Evolutionary conservation across 2,329 filamentous ascomycete species (phyloP).

Genomic region (Xenoacremonium recifei): DNA sequence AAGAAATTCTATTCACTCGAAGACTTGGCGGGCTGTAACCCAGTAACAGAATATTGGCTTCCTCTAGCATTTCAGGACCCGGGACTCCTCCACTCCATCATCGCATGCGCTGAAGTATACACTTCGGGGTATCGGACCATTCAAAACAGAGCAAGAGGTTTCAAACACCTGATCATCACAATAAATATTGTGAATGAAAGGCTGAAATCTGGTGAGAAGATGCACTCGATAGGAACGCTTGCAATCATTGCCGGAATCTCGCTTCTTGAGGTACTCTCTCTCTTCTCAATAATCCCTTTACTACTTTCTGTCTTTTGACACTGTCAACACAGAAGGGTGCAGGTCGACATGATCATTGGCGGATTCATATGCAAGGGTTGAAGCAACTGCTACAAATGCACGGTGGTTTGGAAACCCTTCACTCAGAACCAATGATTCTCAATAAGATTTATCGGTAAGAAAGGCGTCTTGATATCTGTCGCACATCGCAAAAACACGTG

Average conservation of each 20-base stretch:
- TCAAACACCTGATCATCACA: background rate
- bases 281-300: too few species aligned
- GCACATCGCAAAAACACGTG: too few species aligned
- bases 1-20: slow-evolving; percentile 1
- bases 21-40: background rate
- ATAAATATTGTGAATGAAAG: slow-evolving; percentile 1
- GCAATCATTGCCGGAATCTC: slow-evolving; percentile 1
- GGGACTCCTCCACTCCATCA: background rate
- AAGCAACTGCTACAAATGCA: background rate
- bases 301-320: too few species aligned
- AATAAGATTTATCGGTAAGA: slow-evolving; percentile 3
- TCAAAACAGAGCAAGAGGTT: background rate
- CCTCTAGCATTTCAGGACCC: slow-evolving; percentile 1
- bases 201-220: background rate
- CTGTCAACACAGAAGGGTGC: background rate
- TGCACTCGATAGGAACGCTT: background rate
- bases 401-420: background rate
- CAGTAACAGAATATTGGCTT: slow-evolving; percentile 1
- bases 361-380: slow-evolving; percentile 2
- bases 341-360: slow-evolving; percentile 3
- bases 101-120: slow-evolving; percentile 1
- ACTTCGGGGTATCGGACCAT: background rate
- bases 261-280: background rate
- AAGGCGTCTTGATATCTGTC: too few species aligned
- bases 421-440: background rate